Conservation (phyloP, 352 stramenopile genomes). For the Phytophthora kernoviae region DNA sequence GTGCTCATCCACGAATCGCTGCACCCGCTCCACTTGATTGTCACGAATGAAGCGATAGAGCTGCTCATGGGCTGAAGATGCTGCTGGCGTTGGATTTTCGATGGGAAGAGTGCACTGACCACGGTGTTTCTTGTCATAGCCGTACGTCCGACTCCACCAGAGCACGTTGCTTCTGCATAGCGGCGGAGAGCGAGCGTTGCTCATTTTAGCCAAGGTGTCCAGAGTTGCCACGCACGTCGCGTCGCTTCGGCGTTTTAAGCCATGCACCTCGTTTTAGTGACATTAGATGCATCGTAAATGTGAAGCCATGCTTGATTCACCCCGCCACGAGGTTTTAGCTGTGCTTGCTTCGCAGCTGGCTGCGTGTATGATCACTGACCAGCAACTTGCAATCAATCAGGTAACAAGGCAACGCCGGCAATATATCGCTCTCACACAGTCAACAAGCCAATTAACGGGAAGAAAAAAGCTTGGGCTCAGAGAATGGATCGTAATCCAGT, state of each 20-base stretch:
- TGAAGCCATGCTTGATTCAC: not conserved
- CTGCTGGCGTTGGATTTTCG: too few relatives aligned
- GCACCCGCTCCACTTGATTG: conserved; percentile 35
- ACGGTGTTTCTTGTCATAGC: not conserved
- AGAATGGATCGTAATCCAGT: not conserved
- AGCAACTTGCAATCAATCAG: not conserved
- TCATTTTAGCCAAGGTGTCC: not conserved
- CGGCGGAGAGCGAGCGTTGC: not conserved
- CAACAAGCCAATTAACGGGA: not conserved
- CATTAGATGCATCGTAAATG: not conserved
- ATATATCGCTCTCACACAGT: not conserved
- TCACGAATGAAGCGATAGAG: conserved; percentile 47
- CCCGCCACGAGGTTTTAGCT: not conserved
- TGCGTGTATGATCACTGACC: too few relatives aligned
- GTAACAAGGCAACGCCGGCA: not conserved
- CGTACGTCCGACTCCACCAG: conserved; percentile 36
- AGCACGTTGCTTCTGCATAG: conserved; percentile 8
- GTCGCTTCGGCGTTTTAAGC: conserved; percentile 9
- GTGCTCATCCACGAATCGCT: conserved; percentile 25
- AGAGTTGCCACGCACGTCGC: not conserved
- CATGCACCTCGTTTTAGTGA: conserved; percentile 17
- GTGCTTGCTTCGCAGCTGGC: not conserved
- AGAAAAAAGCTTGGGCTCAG: not conserved
- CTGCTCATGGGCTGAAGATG: conserved; percentile 1
- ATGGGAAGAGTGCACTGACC: too few relatives aligned